phyloP scores from a whole-genome alignment of 768 basidiomycete species.

The Cubamyces sp. region DNA sequence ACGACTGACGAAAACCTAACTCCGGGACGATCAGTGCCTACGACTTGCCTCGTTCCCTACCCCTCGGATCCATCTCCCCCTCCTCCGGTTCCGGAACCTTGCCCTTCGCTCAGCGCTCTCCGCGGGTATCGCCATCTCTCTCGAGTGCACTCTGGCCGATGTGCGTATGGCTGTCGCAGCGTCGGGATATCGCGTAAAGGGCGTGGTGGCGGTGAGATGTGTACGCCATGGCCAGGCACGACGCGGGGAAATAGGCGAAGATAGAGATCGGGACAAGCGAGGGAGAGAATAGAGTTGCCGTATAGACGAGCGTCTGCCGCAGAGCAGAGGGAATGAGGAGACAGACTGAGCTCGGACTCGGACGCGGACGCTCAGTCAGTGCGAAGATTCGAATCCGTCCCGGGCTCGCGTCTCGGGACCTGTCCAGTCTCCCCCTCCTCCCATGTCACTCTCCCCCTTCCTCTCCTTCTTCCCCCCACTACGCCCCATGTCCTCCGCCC shows the following conservation, averaged over 20 bases:
- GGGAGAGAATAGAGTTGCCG: conserved; percentile 38
- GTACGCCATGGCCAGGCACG: conserved; percentile 1
- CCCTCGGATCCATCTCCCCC: background rate
- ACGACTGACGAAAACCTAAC: background rate
- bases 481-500: conserved; percentile 24
- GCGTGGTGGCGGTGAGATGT: background rate
- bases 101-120: background rate
- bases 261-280: conserved; percentile 37
- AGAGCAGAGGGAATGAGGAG: conserved; percentile 12
- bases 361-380: too few relatives aligned
- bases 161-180: too few relatives aligned
- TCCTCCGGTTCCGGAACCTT: background rate
- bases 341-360: too few relatives aligned
- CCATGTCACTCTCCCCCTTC: conserved; percentile 11
- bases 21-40: background rate
- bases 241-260: conserved; percentile 42
- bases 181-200: too few relatives aligned
- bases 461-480: conserved; percentile 11
- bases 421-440: background rate
- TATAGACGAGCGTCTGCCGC: background rate
- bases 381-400: conserved; percentile 1
- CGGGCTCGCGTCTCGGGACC: background rate
- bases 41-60: background rate
- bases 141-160: too few relatives aligned
- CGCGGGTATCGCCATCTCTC: background rate